Conservation (phyloP, 352 stramenopile genomes). For the Phytophthora europaea region DNA sequence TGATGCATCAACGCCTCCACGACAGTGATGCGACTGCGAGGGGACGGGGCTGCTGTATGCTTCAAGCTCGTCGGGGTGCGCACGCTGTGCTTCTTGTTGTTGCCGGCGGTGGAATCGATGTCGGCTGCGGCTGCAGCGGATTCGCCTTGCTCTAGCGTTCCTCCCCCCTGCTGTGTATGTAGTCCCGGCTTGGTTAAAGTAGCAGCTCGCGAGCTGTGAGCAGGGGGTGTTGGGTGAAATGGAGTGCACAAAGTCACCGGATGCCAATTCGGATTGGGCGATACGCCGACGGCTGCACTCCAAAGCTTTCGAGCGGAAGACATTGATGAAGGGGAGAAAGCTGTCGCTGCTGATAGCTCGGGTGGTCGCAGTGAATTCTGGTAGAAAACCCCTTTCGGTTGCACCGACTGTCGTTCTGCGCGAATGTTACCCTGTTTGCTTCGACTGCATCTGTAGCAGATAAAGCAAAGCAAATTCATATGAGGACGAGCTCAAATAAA, state of each 20-base stretch:
- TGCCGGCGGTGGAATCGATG: background rate
- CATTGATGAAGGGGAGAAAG: slow-evolving; percentile 2
- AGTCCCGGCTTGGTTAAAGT: background rate
- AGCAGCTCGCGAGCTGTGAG: background rate
- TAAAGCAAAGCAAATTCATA: slow-evolving; percentile 4
- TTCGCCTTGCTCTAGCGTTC: slow-evolving; percentile 4
- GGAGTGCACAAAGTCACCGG: slow-evolving; percentile 1
- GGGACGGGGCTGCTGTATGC: slow-evolving; percentile 21
- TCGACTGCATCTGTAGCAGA: background rate
- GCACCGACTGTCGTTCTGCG: background rate
- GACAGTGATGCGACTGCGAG: slow-evolving; percentile 28
- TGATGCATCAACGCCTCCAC: slow-evolving; percentile 43
- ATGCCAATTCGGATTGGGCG: slow-evolving; percentile 7
- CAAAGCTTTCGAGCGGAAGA: slow-evolving; percentile 17
- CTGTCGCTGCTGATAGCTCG: slow-evolving; percentile 21
- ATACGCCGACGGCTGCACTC: background rate
- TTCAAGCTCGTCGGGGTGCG: slow-evolving; percentile 17
- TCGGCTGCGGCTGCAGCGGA: background rate
- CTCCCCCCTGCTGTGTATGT: background rate
- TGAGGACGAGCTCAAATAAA: slow-evolving; percentile 2
- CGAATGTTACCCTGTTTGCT: slow-evolving; percentile 6
- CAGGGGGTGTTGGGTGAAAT: slow-evolving; percentile 8
- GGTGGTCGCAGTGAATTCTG: slow-evolving; percentile 30
- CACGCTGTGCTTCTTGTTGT: background rate
- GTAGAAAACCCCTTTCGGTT: slow-evolving; percentile 39